Evolutionary conservation across 306 rosid genomes (phyloP), one percentile per base, ranked within the genome.

Genomic region (Oemleria cerasiformis): DNA sequence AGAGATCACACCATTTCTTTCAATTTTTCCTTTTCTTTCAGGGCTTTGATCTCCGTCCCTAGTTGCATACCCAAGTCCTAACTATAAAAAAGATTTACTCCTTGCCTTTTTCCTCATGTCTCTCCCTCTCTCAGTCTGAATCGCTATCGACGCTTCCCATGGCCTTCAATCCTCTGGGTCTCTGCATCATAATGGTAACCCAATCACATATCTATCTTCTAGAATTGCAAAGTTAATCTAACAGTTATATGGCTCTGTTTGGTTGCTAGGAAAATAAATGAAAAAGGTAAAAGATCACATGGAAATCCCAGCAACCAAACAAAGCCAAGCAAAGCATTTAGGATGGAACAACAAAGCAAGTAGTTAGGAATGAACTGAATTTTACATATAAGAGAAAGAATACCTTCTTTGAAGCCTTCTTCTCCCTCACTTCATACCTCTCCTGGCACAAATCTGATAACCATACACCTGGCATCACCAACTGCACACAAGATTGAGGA

Each of bases 401-500:
- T 81, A 86, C 90, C 88, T 86, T 86, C 78, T 86, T 86, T 63
- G 90, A 79, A 67, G 85, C 66, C 77, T 86, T 86, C 78, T 86
- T 86, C 84, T 86, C 90, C 73, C 88, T 81, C 54, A 86, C 90
- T 51, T 86, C 90, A 54, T 86, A 86, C 80, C 90, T 81, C 73
- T 83, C 90, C 71, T 79, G 86, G 73, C 88, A 83, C 78, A 86
- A 69, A 50, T 86, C 90, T 15, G 88, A 81, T 45, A 86, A 63
- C 90, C 90, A 86, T 63, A 81, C 71, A 42, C 90, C 90, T 11
- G 90, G 90, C 83, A 82, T 80, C 59, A 86, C 86, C 70, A 86
- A 61, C 90, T 86, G 82, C 63, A 80, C 67, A 63, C 44, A 58
- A 48, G 73, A 55, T 19, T 8, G 25, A 42, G 19, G 19, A 42